These are phyloP conservation scores for Parvularia atlantis DNA, from an alignment of 78 protist genomes.

Conservation along the genomic window DNA sequence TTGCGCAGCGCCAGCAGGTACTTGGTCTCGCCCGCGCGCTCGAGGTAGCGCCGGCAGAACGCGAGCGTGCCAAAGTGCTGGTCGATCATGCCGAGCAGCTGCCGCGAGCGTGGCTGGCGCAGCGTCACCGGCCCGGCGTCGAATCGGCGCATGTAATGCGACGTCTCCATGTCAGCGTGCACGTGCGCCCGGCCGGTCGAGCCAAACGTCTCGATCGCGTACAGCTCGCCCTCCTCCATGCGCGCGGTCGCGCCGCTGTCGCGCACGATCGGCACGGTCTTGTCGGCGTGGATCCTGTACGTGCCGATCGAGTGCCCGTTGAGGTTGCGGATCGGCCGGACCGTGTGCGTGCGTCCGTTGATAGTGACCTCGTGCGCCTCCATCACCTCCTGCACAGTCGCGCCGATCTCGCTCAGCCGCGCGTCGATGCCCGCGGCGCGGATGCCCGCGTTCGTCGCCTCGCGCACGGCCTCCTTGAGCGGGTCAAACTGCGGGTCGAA, in stretches of 20 bases:
- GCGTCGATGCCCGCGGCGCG: slow-evolving; percentile 86
- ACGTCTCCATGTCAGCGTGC: slow-evolving; percentile 65
- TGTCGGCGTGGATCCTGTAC: slow-evolving; percentile 90
- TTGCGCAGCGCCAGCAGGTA: slow-evolving; percentile 61
- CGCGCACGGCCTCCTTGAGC: slow-evolving; percentile 77
- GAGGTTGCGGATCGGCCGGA: slow-evolving; percentile 84
- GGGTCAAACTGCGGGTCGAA: slow-evolving; percentile 74
- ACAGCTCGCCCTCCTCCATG: slow-evolving; percentile 94
- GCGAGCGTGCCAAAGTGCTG: slow-evolving; percentile 89
- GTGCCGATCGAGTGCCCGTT: slow-evolving; percentile 92
- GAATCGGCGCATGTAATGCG: slow-evolving; percentile 84
- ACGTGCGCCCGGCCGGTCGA: slow-evolving; percentile 87
- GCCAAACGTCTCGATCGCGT: slow-evolving; percentile 99
- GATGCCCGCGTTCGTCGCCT: slow-evolving; percentile 87
- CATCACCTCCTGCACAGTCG: slow-evolving; percentile 93
- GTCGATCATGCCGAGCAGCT: slow-evolving; percentile 68
- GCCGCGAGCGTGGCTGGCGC: slow-evolving; percentile 44
- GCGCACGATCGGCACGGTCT: slow-evolving; percentile 94
- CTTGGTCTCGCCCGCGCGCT: slow-evolving; percentile 32
- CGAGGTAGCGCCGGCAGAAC: slow-evolving; percentile 84
- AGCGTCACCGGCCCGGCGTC: slow-evolving; percentile 26
- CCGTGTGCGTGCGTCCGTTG: slow-evolving; percentile 73
- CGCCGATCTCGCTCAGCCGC: slow-evolving; percentile 87
- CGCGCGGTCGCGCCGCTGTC: slow-evolving; percentile 5
- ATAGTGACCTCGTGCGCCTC: slow-evolving; percentile 90